phyloP scores from a whole-genome alignment of 2,329 filamentous ascomycete species.

The Chaetothyriales sp. region DNA sequence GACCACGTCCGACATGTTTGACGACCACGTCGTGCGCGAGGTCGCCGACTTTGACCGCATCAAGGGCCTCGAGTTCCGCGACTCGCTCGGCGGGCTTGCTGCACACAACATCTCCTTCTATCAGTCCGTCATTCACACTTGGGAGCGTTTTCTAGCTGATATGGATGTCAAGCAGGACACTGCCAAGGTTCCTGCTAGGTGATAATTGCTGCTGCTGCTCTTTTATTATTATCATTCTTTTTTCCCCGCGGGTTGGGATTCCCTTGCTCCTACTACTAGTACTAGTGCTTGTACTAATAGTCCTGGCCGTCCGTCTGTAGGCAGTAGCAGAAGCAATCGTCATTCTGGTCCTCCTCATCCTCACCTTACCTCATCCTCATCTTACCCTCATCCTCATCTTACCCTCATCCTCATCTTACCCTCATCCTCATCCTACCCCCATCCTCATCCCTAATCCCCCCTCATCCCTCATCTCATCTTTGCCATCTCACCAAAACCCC shows the following conservation, averaged over 20 bases:
- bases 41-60: conserved; percentile 91
- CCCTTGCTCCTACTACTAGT: background rate
- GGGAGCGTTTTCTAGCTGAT: conserved; percentile 79
- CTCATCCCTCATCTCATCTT: background rate
- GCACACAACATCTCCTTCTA: conserved; percentile 83
- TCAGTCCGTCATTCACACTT: conserved; percentile 59
- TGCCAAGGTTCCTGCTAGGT: conserved; percentile 7
- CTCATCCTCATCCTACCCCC: too few relatives aligned
- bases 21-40: conserved; percentile 89
- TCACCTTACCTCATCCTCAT: too few relatives aligned
- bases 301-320: too few relatives aligned
- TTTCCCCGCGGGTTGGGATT: background rate
- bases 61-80: conserved; percentile 83
- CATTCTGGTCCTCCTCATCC: background rate
- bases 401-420: too few relatives aligned
- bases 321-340: too few relatives aligned
- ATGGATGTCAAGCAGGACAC: conserved; percentile 51
- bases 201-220: background rate
- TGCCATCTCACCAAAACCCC: background rate
- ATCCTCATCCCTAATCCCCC: background rate
- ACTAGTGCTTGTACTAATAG: too few relatives aligned
- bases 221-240: background rate
- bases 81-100: conserved; percentile 67
- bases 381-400: too few relatives aligned
- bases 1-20: conserved; percentile 78